These are phyloP conservation scores for Ogataea angusta DNA, from an alignment of 805 yeast species.

Conservation along the genomic window DNA sequence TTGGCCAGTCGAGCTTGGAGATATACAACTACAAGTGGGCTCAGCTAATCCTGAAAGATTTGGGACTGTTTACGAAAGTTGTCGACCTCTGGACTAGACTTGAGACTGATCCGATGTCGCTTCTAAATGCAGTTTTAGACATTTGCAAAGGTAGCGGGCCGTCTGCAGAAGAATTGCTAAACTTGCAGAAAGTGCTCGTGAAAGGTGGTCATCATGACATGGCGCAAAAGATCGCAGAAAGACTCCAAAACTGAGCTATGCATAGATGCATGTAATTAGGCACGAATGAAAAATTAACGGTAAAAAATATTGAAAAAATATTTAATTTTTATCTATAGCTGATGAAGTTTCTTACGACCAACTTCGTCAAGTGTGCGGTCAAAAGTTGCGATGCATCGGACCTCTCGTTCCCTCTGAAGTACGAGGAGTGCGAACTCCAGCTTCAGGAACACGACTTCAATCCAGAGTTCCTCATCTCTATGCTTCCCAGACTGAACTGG, in stretches of 20 bases:
- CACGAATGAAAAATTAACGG: background rate
- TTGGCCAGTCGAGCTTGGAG: background rate
- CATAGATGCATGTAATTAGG: background rate
- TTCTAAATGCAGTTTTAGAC: constrained; percentile 1
- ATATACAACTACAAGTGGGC: constrained; percentile 5
- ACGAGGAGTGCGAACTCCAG: constrained; percentile 62
- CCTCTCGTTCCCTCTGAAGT: constrained; percentile 78
- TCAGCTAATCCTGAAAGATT: constrained; percentile 4
- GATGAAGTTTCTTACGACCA: constrained; percentile 95
- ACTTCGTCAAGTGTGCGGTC: constrained; percentile 92
- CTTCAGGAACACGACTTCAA: constrained; percentile 80
- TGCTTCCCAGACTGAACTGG: constrained; percentile 88
- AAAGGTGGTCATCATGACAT: constrained; percentile 4
- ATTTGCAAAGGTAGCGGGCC: background rate
- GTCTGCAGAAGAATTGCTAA: constrained; percentile 2
- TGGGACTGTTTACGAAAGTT: constrained; percentile 2
- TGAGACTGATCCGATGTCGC: background rate
- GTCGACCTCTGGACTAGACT: constrained; percentile 9
- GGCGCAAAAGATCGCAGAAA: constrained; percentile 2
- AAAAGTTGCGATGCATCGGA: constrained; percentile 71
- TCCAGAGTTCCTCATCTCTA: constrained; percentile 71
- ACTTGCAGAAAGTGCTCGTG: constrained; percentile 8
- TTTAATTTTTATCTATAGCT: background rate
- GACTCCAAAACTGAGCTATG: background rate
- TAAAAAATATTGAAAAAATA: constrained; percentile 3